phyloP scores from a whole-genome alignment of 768 basidiomycete genomes.

The Porpolomopsis calyptriformis region DNA sequence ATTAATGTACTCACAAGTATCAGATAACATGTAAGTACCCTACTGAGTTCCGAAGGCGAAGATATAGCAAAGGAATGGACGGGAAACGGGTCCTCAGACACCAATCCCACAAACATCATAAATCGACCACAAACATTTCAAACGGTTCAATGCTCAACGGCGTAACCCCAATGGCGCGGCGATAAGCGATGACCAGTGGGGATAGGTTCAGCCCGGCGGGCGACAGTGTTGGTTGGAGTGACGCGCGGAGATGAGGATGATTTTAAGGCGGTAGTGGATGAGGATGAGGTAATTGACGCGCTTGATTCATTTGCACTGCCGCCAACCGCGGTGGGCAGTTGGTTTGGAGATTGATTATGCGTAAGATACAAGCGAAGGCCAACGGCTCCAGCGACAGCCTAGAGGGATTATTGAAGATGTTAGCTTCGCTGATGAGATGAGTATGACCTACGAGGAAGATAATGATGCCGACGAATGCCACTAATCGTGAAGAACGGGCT shows the following conservation, averaged over 20 bases:
- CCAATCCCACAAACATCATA: background rate
- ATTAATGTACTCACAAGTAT: too few species aligned
- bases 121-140: background rate
- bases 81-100: background rate
- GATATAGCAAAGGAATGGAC: slow-evolving; percentile 5
- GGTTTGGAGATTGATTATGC: slow-evolving; percentile 38
- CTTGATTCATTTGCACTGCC: slow-evolving; percentile 43
- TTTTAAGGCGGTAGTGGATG: slow-evolving; percentile 18
- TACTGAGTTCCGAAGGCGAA: too few species aligned
- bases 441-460: slow-evolving; percentile 38
- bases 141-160: slow-evolving; percentile 5
- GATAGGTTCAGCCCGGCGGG: slow-evolving; percentile 14
- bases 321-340: slow-evolving; percentile 51
- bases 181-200: background rate
- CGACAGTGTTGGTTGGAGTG: slow-evolving; percentile 52
- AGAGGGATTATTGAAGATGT: background rate
- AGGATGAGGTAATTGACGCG: slow-evolving; percentile 11
- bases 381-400: slow-evolving; percentile 46
- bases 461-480: slow-evolving; percentile 57
- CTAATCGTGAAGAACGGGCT: slow-evolving; percentile 49
- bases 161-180: background rate
- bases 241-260: slow-evolving; percentile 30
- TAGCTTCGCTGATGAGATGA: background rate
- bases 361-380: slow-evolving; percentile 51
- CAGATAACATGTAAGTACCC: too few species aligned